Conservation (phyloP, 768 basidiomycete genomes). For the Suillus tomentosus region DNA sequence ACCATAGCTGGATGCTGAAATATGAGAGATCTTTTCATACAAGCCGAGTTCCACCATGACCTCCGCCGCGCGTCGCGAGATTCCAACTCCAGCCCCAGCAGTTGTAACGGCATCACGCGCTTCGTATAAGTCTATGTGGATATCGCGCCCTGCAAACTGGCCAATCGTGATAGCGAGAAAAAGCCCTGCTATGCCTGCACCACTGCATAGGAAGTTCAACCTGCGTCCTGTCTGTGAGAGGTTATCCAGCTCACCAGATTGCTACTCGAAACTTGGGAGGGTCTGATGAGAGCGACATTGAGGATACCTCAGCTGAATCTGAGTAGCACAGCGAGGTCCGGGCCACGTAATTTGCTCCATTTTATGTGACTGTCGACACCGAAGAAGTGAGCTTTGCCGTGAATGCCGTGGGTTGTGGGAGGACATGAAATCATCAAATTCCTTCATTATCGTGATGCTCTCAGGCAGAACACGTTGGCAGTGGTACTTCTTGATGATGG, state of each 20-base stretch:
- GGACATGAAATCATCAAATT: no score
- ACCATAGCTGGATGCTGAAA: background rate
- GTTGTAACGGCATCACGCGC: conserved; percentile 39
- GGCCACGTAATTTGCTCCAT: no score
- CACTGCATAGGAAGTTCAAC: conserved; percentile 2
- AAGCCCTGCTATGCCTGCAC: conserved; percentile 39
- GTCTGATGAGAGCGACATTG: background rate
- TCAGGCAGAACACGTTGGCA: no score
- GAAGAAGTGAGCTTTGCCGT: no score
- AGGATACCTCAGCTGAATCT: no score
- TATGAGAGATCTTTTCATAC: background rate
- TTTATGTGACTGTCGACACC: no score
- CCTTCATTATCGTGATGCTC: no score
- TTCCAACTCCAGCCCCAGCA: conserved; percentile 43
- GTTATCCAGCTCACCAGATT: conserved; percentile 8
- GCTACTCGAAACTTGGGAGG: conserved; percentile 15
- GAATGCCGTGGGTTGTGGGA: no score
- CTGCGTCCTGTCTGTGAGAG: background rate
- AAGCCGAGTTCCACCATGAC: background rate
- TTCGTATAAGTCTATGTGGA: conserved; percentile 46
- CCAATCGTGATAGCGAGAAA: conserved; percentile 38
- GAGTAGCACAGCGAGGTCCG: no score
- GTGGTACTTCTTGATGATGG: no score
- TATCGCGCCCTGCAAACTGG: conserved; percentile 27
- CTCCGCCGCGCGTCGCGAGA: conserved; percentile 18